A percentile compares a stretch with the other conserved stretches of the same genome.
Conservation (phyloP, 2,329 filamentous ascomycete species). For the Tolypocladium cylindrosporum region DNA sequence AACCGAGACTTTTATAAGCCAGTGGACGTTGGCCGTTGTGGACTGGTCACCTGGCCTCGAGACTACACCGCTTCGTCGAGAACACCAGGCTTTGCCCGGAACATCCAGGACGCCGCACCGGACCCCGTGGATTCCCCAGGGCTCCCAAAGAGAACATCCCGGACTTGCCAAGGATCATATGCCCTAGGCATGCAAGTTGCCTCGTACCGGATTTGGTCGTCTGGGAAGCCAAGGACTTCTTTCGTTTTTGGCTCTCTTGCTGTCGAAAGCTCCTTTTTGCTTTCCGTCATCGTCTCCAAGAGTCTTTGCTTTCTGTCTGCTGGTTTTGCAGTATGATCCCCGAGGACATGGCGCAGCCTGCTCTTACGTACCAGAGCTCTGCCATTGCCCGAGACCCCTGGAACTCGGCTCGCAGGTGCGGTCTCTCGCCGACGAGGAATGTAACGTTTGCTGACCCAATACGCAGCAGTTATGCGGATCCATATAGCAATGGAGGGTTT, state of each 20-base stretch:
- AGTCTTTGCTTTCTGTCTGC: neutral
- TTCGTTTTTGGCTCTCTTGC: neutral
- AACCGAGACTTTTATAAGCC: neutral
- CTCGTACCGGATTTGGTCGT: constrained; percentile 4
- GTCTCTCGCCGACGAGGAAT: constrained; percentile 1
- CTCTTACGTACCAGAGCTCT: constrained; percentile 36
- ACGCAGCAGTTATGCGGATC: constrained; percentile 19
- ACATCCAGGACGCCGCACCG: neutral
- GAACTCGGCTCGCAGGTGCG: constrained; percentile 44
- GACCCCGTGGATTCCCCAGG: neutral
- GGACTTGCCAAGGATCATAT: constrained; percentile 6
- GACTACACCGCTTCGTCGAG: neutral
- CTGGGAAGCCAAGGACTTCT: constrained; percentile 3
- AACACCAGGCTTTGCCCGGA: neutral
- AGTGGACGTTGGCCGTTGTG: neutral
- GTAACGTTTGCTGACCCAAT: constrained; percentile 5
- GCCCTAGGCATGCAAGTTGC: constrained; percentile 1
- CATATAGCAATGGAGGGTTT: constrained; percentile 20
- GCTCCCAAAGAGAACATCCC: neutral
- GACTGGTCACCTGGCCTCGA: neutral
- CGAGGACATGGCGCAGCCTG: constrained; percentile 34
- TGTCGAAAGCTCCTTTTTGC: neutral
- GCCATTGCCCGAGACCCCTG: constrained; percentile 37
- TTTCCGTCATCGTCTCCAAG: neutral
- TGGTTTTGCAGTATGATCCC: constrained; percentile 20